Percentiles rank a stretch among this genome's conserved stretches.
These are phyloP conservation scores for Otatea glauca DNA, from an alignment of 176 grass and related monocot species.

Conservation along the genomic window DNA sequence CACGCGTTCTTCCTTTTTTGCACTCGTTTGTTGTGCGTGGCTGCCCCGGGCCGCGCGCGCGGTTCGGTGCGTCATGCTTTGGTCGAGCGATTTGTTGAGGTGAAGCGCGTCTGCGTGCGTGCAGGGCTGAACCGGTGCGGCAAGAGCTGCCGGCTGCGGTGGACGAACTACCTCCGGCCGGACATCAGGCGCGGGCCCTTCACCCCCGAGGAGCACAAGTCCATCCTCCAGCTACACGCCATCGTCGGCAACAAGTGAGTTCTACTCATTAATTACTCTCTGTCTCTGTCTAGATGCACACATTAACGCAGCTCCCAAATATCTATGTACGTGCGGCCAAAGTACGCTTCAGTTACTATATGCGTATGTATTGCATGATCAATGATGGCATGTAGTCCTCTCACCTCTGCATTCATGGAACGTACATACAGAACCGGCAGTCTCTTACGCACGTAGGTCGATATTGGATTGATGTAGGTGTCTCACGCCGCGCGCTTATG, in stretches of 20 bases:
- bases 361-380: slow-evolving; percentile 19
- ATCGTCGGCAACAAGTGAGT: slow-evolving; percentile 94
- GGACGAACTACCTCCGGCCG: slow-evolving; percentile 96
- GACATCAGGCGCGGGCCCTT: slow-evolving; percentile 98
- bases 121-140: slow-evolving; percentile 93
- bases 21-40: neutral
- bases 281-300: neutral
- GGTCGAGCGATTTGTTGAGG: neutral
- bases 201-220: slow-evolving; percentile 82
- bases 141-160: slow-evolving; percentile 97
- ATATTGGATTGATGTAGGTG: neutral
- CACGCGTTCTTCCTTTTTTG: neutral
- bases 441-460: neutral
- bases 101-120: neutral
- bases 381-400: neutral
- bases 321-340: neutral
- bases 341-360: neutral
- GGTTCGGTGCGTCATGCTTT: neutral
- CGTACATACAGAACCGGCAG: neutral
- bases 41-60: neutral
- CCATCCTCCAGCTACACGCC: slow-evolving; percentile 91
- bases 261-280: neutral
- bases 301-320: neutral
- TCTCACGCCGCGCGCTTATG: neutral
- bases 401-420: neutral